phyloP scores from a whole-genome alignment of 2,329 filamentous ascomycete genomes.

The Exophiala viscosa region DNA sequence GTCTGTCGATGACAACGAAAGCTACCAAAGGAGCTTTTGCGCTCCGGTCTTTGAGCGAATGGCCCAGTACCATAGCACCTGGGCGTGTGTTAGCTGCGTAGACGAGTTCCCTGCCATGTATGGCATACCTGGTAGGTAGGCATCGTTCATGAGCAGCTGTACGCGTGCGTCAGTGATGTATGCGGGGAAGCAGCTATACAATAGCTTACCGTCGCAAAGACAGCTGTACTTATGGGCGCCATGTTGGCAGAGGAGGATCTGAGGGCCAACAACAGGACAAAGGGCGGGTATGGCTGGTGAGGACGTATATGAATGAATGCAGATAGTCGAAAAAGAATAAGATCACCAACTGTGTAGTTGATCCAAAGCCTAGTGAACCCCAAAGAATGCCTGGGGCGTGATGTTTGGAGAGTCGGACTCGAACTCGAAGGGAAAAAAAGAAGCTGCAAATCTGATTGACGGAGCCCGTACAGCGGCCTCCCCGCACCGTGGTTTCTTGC shows the following conservation, averaged over 20 bases:
- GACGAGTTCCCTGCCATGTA: constrained; percentile 23
- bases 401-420: no score
- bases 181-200: constrained; percentile 17
- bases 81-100: constrained; percentile 20
- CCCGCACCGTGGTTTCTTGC: no score
- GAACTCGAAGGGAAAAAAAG: no score
- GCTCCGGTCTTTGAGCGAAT: constrained; percentile 88
- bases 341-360: no score
- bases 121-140: constrained; percentile 80
- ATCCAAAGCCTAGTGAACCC: no score
- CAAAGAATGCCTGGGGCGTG: no score
- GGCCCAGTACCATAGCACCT: constrained; percentile 91
- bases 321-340: background rate
- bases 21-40: constrained; percentile 81
- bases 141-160: constrained; percentile 87
- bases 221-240: constrained; percentile 28
- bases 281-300: background rate
- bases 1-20: constrained; percentile 74
- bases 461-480: no score
- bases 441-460: no score
- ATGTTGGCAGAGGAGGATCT: constrained; percentile 20
- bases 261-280: constrained; percentile 6
- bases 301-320: background rate
- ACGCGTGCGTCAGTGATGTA: constrained; percentile 15
- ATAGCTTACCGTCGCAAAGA: constrained; percentile 29